Evolutionary conservation across 139 green algal species (phyloP), one percentile per base, ranked within the genome.

Genomic region (Asterochloris erici): DNA sequence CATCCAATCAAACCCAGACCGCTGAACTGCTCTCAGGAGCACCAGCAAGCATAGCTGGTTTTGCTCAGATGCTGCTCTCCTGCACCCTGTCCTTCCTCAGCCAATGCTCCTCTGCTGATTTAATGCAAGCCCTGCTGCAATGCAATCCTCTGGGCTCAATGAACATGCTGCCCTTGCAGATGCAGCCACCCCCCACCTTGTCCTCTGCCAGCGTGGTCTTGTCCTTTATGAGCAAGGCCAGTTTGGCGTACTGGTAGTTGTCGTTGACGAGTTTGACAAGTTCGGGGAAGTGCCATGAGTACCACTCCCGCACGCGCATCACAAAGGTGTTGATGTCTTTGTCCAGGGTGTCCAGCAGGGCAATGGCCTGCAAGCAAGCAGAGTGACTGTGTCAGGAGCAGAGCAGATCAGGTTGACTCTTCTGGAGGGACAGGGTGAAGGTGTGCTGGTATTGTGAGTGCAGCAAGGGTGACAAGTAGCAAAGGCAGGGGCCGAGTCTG

Each of bases 291-390:
- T 99, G 97, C 97, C 97, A 99, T 10, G 87, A 93, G 91, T 99
- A 99, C 96, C 96, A 99, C 88, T 99, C 96, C 38, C 96, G 89
- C 81, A 99, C 95, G 61, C 97, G 91, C 97, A 99, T 99, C 24
- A 98, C 93, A 90, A 99, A 99, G 11, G 97, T 99, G 95, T 99
- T 99, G 84, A 99, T 90, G 88, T 99, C 97, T 88, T 98, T 98
- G 91, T 99, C 97, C 38, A 99, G 88, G 9, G 95, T 99, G 93
- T 99, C 97, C 73, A 99, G 89, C 84, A 99, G 90, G 12, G 91
- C 93, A 80, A 99, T 99, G 82, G 96, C 95, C 38, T 54, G 38
- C 38, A 6, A 54, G 38, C 38, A 54, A 54, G 38, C 6, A 54
- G 38, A 54, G 38, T 54, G 38, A 54, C 6, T 54, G 38, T 54